Percentiles rank a stretch among this genome's conserved stretches.
phyloP scores from a whole-genome alignment of 2,329 filamentous ascomycete genomes.

The Cordyceps sp. region DNA sequence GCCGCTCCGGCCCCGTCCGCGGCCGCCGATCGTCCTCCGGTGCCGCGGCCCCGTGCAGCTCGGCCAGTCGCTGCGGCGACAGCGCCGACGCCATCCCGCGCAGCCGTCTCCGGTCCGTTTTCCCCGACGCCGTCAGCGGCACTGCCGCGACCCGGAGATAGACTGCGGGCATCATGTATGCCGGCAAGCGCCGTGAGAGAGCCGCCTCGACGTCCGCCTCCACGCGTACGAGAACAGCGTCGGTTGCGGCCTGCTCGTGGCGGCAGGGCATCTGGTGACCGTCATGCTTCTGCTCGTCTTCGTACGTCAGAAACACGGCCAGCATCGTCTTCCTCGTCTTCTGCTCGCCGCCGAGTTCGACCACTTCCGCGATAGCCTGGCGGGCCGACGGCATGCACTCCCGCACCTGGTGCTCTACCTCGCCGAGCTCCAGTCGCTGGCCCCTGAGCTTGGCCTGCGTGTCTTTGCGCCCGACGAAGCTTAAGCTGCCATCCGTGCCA shows the following conservation, averaged over 20 bases:
- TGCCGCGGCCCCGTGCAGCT: conserved; percentile 2
- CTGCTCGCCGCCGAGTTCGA: neutral
- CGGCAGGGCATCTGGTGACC: neutral
- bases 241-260: neutral
- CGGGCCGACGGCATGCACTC: neutral
- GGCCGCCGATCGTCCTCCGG: conserved; percentile 4
- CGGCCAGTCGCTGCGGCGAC: neutral
- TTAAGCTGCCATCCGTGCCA: neutral
- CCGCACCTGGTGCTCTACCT: conserved; percentile 5
- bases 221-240: too few relatives aligned
- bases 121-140: conserved; percentile 2
- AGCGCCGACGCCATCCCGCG: neutral
- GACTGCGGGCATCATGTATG: conserved; percentile 3
- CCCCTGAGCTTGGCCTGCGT: conserved; percentile 6
- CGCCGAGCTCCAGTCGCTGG: conserved; percentile 8
- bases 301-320: conserved; percentile 1
- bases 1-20: conserved; percentile 3
- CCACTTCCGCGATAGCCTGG: conserved; percentile 1
- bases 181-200: too few relatives aligned
- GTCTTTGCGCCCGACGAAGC: conserved; percentile 1
- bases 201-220: too few relatives aligned
- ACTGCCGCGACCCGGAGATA: conserved; percentile 3
- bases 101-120: conserved; percentile 2
- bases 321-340: too few relatives aligned
- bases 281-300: neutral